These are phyloP conservation scores for Pichia phayaonensis DNA, from an alignment of 805 yeast genomes.

Conservation along the genomic window DNA sequence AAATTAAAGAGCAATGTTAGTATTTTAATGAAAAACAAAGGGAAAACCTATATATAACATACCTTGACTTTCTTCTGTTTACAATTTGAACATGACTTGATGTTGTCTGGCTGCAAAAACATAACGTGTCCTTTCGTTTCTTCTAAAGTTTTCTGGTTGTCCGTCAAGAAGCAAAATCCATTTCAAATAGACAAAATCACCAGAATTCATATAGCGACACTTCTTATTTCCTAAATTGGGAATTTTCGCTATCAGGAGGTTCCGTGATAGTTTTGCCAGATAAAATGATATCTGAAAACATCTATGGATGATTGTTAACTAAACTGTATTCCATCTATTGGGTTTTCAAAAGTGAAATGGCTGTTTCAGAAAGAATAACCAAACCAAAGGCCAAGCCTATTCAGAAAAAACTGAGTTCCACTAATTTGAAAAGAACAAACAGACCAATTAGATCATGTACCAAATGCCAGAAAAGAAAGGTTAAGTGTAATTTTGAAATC, in stretches of 20 bases:
- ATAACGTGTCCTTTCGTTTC: too few species aligned
- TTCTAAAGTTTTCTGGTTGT: too few species aligned
- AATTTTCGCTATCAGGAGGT: too few species aligned
- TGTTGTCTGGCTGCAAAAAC: constrained; percentile 13
- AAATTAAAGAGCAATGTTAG: not conserved
- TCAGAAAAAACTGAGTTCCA: constrained; percentile 5
- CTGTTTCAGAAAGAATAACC: not conserved
- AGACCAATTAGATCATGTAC: constrained; percentile 38
- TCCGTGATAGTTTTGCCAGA: too few species aligned
- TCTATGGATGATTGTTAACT: too few species aligned
- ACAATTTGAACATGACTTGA: constrained; percentile 19
- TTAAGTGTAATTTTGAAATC: constrained; percentile 39
- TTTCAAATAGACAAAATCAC: too few species aligned
- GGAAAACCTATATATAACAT: constrained; percentile 1
- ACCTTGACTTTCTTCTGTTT: constrained; percentile 21
- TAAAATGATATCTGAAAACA: too few species aligned
- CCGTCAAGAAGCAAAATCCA: too few species aligned
- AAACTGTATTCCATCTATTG: too few species aligned
- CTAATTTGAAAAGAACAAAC: constrained; percentile 22
- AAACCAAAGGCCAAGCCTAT: not conserved
- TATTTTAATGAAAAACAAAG: not conserved
- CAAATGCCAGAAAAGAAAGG: constrained; percentile 39
- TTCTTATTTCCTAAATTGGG: too few species aligned
- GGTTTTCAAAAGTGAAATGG: not conserved
- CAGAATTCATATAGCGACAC: too few species aligned